Base-by-base conservation (phyloP, 2,329 filamentous ascomycete species). In the Bertia moriformis region DNA sequence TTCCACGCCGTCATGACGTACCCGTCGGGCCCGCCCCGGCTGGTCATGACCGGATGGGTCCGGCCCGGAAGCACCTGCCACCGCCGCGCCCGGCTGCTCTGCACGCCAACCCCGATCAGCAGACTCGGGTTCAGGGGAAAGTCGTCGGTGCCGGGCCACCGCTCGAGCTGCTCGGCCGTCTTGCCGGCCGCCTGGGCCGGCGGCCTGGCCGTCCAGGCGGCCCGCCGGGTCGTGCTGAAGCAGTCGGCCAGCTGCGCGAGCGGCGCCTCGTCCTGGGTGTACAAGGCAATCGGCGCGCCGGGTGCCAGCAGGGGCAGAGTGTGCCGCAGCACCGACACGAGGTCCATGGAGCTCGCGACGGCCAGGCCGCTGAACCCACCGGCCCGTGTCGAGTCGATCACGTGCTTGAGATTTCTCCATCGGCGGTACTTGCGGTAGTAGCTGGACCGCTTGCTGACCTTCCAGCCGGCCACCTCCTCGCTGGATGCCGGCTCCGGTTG, bases 41-140 rank as follows among this genome's bases (percentile, higher is more conserved):
- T 78, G 43, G 84, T 94, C 91, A 98, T 98, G 40, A 93, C 59
- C 4, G 91, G 91, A 61, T 98, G 91, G 39, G 91, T 96, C 40
- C 91, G 67, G 1, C 86, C 84, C 0, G 91, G 91, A 37, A 98
- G 58, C 2, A 95, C 88, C 63, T 98, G 91, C 84, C 86, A 96
- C 39, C 74, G 68, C 44, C 83, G 70, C 4, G 83, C 78, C 13
- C 85, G 69, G 37, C 80, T 83, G 2, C 79, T 91, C 61, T 96
- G 88, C 39, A 98, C 66, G 12, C 71, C 75, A 1, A 85, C 78
- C 1, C 80, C 84, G 1, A 96, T 69, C 3, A 98, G 57, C 39
- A 94, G 60, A 2, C 85, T 83, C 0, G 91, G 91, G 53, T 98
- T 91, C 13, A 95, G 58, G 0, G 86, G 83, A 53, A 93, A 96